Evolutionary conservation across 2,329 filamentous ascomycete species (phyloP).

Genomic region (Neodidymelliopsis sp.): DNA sequence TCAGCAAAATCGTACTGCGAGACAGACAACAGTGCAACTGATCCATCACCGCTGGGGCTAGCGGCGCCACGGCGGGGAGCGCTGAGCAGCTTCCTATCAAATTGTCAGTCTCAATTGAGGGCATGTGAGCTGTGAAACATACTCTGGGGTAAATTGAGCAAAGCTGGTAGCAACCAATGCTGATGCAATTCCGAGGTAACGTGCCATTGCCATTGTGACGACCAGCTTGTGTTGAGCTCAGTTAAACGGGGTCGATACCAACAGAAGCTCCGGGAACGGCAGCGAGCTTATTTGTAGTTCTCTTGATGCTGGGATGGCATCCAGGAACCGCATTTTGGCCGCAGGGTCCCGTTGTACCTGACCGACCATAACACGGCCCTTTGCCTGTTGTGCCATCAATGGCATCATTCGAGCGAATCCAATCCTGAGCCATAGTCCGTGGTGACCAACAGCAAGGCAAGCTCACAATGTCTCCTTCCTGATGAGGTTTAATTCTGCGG

Average conservation of each 20-base stretch:
- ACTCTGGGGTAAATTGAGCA: conserved; percentile 47
- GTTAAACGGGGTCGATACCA: conserved; percentile 36
- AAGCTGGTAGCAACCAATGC: conserved; percentile 45
- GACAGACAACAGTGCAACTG: conserved; percentile 69
- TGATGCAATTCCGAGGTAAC: conserved; percentile 41
- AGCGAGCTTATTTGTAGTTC: conserved; percentile 34
- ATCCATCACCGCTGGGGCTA: conserved; percentile 71
- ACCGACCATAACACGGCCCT: conserved; percentile 11
- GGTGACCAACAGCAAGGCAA: conserved; percentile 11
- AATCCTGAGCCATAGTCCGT: neutral
- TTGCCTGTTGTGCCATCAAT: conserved; percentile 24
- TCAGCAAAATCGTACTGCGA: conserved; percentile 82
- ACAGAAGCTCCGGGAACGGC: conserved; percentile 23
- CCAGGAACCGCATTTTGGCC: conserved; percentile 18
- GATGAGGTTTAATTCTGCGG: conserved; percentile 22
- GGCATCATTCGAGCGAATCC: conserved; percentile 25
- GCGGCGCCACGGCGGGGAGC: conserved; percentile 76
- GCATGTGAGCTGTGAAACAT: conserved; percentile 13
- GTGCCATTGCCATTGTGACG: conserved; percentile 44
- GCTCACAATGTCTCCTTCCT: conserved; percentile 31
- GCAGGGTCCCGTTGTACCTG: conserved; percentile 26
- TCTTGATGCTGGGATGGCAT: conserved; percentile 15
- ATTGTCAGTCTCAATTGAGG: conserved; percentile 8
- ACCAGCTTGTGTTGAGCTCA: conserved; percentile 36
- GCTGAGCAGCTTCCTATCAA: conserved; percentile 62